These are phyloP conservation scores for Conidiobolus coronatus DNA, from an alignment of 371 early-diverging fungal species.

Conservation along the genomic window DNA sequence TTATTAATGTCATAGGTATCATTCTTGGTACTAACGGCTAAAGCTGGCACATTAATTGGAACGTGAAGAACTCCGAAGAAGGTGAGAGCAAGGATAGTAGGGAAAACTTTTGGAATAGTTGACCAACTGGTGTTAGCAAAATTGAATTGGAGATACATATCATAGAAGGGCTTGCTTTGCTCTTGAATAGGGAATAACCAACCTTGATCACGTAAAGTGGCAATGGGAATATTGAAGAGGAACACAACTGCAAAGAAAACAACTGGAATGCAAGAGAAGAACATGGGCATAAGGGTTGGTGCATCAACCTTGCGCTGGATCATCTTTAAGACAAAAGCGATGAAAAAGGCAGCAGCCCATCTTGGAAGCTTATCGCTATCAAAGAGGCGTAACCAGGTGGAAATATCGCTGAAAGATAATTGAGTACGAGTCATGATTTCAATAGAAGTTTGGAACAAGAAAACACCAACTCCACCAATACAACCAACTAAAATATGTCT, in stretches of 20 bases:
- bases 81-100: slow-evolving; percentile 76
- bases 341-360: slow-evolving; percentile 51
- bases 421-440: slow-evolving; percentile 61
- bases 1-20: slow-evolving; percentile 73
- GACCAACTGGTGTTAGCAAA: slow-evolving; percentile 46
- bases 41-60: slow-evolving; percentile 77
- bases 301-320: slow-evolving; percentile 21
- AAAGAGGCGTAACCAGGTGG: slow-evolving; percentile 21
- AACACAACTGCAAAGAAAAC: slow-evolving; percentile 45
- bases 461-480: slow-evolving; percentile 88
- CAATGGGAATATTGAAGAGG: slow-evolving; percentile 28
- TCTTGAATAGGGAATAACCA: slow-evolving; percentile 74
- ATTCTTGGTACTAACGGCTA: slow-evolving; percentile 68
- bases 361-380: slow-evolving; percentile 30
- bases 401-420: slow-evolving; percentile 19
- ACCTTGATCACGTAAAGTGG: slow-evolving; percentile 37
- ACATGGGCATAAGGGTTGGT: slow-evolving; percentile 65
- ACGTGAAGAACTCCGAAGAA: slow-evolving; percentile 93
- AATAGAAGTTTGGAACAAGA: slow-evolving; percentile 75
- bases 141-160: slow-evolving; percentile 61
- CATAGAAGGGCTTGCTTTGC: slow-evolving; percentile 50
- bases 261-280: slow-evolving; percentile 57
- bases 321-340: slow-evolving; percentile 38
- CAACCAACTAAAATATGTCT: slow-evolving; percentile 89
- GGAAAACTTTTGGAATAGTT: slow-evolving; percentile 45